Base-by-base conservation (phyloP, 225 moss, liverwort and hornwort species). In the Marchantia paleacea region DNA sequence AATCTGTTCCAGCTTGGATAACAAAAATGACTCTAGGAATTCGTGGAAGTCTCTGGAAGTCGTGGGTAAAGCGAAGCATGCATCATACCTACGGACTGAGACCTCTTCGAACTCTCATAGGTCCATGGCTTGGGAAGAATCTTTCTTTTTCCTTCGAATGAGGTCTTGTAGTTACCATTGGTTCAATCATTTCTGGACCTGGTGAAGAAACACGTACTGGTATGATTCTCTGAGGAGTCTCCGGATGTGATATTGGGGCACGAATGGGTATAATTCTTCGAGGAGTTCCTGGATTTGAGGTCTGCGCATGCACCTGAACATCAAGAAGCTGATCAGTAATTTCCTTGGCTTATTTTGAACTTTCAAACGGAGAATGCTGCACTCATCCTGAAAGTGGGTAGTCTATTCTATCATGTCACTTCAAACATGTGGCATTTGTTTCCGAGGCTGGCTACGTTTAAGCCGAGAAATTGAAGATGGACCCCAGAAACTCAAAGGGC, bases 41-140 rank as follows among this genome's bases (percentile, higher is more conserved):
- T n/a, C n/a, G n/a, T n/a, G n/a, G n/a, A n/a, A n/a, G n/a, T n/a
- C n/a, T n/a, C n/a, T n/a, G n/a, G n/a, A n/a, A n/a, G n/a, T n/a
- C n/a, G n/a, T n/a, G n/a, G n/a, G n/a, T n/a, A n/a, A 39, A 39
- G 39, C 39, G 39, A 39, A 39, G 39, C 5, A 39, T 39, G 39
- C 39, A 39, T 39, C 39, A 39, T 39, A 39, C 39, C 39, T 39
- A 39, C 39, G 85, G 78, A 65, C 81, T 78, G 39, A 85, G 85
- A 7, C 85, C 85, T 15, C 85, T 78, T 12, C 85, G 85, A 75
- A 85, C 69, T 81, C 85, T 81, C 81, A 85, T 67, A 39, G 85
- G 70, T 75, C 85, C 85, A 26, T 81, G 81, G 55, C 85, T 85
- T 0, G 85, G 81, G 51, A 85, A 85, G 71, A 78, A 85, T 18